Conservation (phyloP, 345 rosid genomes). For the Conringia planisiliqua region DNA sequence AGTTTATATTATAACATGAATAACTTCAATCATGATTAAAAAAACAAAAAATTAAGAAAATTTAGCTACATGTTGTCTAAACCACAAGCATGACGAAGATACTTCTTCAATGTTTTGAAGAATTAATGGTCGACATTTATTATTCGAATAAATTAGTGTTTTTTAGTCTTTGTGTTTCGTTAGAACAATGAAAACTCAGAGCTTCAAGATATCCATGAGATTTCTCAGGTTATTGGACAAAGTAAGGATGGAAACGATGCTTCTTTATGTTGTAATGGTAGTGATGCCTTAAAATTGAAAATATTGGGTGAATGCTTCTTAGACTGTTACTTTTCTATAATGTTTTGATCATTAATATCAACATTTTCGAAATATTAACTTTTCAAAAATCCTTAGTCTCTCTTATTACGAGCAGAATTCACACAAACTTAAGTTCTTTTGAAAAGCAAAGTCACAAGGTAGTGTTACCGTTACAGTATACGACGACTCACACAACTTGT, state of each 20-base stretch:
- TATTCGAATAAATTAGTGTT: background rate
- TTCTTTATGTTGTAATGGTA: background rate
- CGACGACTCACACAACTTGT: background rate
- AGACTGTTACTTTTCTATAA: background rate
- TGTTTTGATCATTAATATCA: background rate
- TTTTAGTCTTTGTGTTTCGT: background rate
- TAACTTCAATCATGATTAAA: too few relatives aligned
- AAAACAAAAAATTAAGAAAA: too few relatives aligned
- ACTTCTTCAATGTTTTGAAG: background rate
- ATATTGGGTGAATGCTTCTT: background rate
- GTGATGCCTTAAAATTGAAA: background rate
- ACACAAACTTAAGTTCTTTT: background rate
- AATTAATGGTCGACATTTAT: background rate
- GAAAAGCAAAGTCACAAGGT: background rate
- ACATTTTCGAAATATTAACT: background rate
- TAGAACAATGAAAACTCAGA: background rate
- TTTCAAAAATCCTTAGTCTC: background rate
- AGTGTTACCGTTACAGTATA: constrained; percentile 5
- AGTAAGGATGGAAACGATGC: background rate
- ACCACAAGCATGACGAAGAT: background rate
- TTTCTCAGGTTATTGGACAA: background rate
- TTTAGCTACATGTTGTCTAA: too few relatives aligned
- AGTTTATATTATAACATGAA: too few relatives aligned
- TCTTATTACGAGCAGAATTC: background rate
- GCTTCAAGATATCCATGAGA: background rate